Evolutionary conservation across 2,329 filamentous ascomycete species (phyloP), one percentile per base, ranked within the genome.

Genomic region (Nemania bipapillata): DNA sequence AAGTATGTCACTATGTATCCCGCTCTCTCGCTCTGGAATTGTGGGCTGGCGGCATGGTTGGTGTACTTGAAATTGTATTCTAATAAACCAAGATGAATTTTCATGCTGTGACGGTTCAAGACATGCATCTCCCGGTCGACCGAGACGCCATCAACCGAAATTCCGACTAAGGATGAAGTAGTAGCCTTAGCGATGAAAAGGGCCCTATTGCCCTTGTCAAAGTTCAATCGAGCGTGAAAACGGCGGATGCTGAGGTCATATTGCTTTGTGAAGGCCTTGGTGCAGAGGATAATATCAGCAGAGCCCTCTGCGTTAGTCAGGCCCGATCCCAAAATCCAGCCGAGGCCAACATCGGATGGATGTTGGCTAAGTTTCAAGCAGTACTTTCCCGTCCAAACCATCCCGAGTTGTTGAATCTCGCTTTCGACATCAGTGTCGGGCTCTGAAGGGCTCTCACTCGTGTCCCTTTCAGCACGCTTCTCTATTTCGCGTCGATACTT

Each of bases 41-140:
- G 35, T 1, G 28, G 7, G n/a, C 12, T 57, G 2, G 54, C 12
- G 3, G 54, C 54, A 37, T 8, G 30, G 7, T 45, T 22, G 20
- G 54, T 57, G 22, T 37, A 57, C 24, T 28, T 35, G 24, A 57
- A 57, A 20, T 20, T 28, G 24, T 57, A 57, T 30, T 45, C 54
- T 22, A 57, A 24, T 37, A 24, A 28, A 15, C 28, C 54, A 3
- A 45, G 1, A 2, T 4, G 24, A 12, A 57, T 45, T 4, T 28
- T 57, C 54, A 45, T 45, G 15, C 22, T 57, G 17, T 57, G 54
- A 20, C 45, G 54, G 24, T 57, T 45, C 5, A 57, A 57, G 9
- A 9, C 9, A 45, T 57, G 37, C 54, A 11, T 37, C 24, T 24
- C 12, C 8, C 37, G 54, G 1, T 20, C 5, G 9, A n/a, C 35